Evolutionary conservation across 2,329 filamentous ascomycete species (phyloP), one percentile per base, ranked within the genome.

Genomic region (Tolypocladium amazonense): DNA sequence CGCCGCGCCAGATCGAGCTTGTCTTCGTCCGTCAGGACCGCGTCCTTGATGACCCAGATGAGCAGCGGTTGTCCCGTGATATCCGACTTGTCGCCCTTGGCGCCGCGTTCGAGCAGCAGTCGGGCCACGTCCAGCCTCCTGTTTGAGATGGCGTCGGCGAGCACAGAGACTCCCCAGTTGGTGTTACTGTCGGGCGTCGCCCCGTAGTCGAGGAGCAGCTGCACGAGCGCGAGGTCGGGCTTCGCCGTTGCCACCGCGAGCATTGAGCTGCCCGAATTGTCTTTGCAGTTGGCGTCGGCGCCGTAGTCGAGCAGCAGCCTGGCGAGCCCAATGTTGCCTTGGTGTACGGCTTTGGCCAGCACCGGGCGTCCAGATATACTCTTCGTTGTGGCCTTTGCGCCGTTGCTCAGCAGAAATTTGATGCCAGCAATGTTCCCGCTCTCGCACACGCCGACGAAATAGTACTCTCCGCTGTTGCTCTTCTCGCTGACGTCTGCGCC

Each of bases 201-300:
- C 0, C 76, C 75, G 15, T 67, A 66, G 8, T 69, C 65, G 1
- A 77, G 64, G 2, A 77, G 69, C 1, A 73, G 60, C 3, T 69
- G 64, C 23, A 70, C 64, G 62, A 77, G 68, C n/a, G 71, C 68
- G 59, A 58, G 60, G 35, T 67, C 62, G 8, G 66, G 62, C 56
- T 68, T 66, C 23, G 65, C 62, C 7, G 68, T 59, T 0, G 72
- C 73, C 15, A 73, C 59, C 1, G 65, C 64, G 1, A 75, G 62
- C 11, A 74, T 56, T 0, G 68, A 67, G n/a, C 63, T 68, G 0
- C 72, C 72, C 2, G 64, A 68, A 9, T 71, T 58, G 33, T 73
- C 70, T 4, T 59, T 65, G 0, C 68, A 64, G 15, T 69, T 70
- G 0, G 67, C 58, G 6, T 70, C 67, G n/a, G 77, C 77, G 8